Conservation (phyloP, 805 yeast species). For the Cephaloascus albidus region DNA sequence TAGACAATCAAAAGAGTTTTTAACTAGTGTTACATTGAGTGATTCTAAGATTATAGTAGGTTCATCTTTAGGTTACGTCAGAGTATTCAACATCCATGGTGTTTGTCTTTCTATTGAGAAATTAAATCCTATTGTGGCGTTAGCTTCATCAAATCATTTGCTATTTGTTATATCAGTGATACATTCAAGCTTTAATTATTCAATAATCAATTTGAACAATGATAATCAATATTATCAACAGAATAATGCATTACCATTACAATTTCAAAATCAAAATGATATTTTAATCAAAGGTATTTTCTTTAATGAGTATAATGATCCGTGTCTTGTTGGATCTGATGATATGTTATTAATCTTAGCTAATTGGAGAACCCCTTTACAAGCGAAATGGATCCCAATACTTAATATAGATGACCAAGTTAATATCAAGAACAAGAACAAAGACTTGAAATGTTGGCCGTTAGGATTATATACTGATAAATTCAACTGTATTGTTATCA, state of each 20-base stretch:
- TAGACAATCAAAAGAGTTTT: constrained; percentile 38
- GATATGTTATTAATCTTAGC: constrained; percentile 62
- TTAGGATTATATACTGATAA: constrained; percentile 65
- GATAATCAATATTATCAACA: constrained; percentile 30
- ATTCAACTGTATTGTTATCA: constrained; percentile 65
- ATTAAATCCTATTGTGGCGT: constrained; percentile 61
- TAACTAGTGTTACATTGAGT: constrained; percentile 65
- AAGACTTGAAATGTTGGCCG: constrained; percentile 77
- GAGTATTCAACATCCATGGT: constrained; percentile 67
- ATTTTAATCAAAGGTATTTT: constrained; percentile 51
- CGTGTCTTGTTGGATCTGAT: constrained; percentile 75
- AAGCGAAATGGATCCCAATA: constrained; percentile 83
- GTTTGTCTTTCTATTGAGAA: constrained; percentile 63
- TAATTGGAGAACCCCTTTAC: constrained; percentile 69
- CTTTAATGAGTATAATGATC: constrained; percentile 84
- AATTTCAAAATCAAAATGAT: constrained; percentile 1
- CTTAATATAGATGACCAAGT: constrained; percentile 44
- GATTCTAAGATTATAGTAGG: constrained; percentile 55
- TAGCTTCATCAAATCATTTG: constrained; percentile 52
- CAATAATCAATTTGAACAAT: constrained; percentile 35
- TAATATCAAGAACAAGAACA: constrained; percentile 41
- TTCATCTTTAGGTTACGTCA: constrained; percentile 65
- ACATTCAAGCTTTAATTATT: constrained; percentile 29
- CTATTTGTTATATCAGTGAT: constrained; percentile 42
- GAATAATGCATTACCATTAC: constrained; percentile 25